Base-by-base conservation (phyloP, 768 basidiomycete genomes). In the Chalciporus sphaerocephalus region DNA sequence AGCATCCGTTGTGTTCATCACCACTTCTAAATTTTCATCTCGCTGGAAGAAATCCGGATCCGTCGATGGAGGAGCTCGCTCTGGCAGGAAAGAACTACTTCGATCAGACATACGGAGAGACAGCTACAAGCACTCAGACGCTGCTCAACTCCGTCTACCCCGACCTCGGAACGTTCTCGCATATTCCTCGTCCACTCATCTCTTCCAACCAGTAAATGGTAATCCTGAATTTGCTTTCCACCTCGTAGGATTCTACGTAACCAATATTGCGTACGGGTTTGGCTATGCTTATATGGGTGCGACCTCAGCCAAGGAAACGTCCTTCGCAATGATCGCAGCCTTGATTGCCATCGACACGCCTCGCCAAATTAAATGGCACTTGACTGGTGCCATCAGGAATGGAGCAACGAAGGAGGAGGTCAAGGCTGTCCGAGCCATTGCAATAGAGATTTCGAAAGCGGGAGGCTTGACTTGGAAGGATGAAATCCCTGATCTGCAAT, bases 361-460 rank as follows among this genome's bases (percentile, higher is more conserved):
- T 0, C 74, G 69, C 30, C 84, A 86, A 55, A 76, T 81, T 23
- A 64, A 51, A n/a, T 86, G 84, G 83, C 84, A 85, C 55, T 66
- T 85, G 18, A 66, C 69, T 11, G 78, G 78, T 13, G 81, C 83
- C 3, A 66, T 70, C 33, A 67, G 79, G 42, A 68, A 70, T 35
- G 81, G 81, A 3, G 83, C 81, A 10, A 75, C 70, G 2, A 46
- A 67, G 15, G 77, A 75, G 13, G 73, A 85, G 53, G 71, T 73
- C 6, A 64, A 62, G 32, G 81, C 80, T 2, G 77, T 81, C 7
- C 68, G 84, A 17, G 55, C 69, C 33, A 79, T 83, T 35, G 68
- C 79, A 13, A 75, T 85, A 28, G 69, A 72, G 35, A 72, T 79
- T 8, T 74, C 75, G 4, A 58, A 59, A 10, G 61, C 66, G 13